Conservation (phyloP, 768 basidiomycete genomes). For the Inosperma sp. region DNA sequence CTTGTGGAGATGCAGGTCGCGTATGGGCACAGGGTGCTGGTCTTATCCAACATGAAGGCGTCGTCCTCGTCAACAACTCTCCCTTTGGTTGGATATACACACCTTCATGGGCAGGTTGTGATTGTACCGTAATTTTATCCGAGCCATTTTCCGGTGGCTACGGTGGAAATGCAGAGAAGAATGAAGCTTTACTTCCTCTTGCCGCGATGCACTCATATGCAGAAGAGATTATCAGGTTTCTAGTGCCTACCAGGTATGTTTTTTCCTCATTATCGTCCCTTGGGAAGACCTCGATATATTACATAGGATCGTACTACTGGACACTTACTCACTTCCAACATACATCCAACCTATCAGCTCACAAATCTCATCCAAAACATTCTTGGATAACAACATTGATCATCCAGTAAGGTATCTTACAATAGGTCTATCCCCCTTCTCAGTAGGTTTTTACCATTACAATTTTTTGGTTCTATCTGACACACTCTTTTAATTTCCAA, state of each 20-base stretch:
- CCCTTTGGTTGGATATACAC: slow-evolving; percentile 32
- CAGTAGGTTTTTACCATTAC: too few relatives aligned
- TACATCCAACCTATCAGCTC: slow-evolving; percentile 39
- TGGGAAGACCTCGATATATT: too few relatives aligned
- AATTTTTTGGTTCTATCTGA: too few relatives aligned
- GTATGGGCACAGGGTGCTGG: slow-evolving; percentile 50
- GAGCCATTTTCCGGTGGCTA: too few relatives aligned
- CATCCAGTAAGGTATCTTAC: too few relatives aligned
- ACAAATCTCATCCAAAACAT: too few relatives aligned
- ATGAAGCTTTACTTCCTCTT: too few relatives aligned
- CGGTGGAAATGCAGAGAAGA: too few relatives aligned
- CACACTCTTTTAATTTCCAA: not conserved
- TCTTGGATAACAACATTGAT: too few relatives aligned
- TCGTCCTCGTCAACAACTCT: slow-evolving; percentile 40
- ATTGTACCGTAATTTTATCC: too few relatives aligned
- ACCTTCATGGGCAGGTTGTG: not conserved
- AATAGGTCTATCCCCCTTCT: too few relatives aligned
- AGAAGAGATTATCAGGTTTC: slow-evolving; percentile 33
- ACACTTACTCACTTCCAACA: slow-evolving; percentile 45
- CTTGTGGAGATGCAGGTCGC: slow-evolving; percentile 41
- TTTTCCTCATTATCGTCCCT: too few relatives aligned
- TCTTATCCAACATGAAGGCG: slow-evolving; percentile 49
- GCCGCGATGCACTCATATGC: slow-evolving; percentile 53
- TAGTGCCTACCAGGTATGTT: slow-evolving; percentile 45
- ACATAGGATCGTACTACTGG: slow-evolving; percentile 45